Evolutionary conservation across 495 filamentous ascomycete genomes (phyloP), one percentile per base, ranked within the genome.

Genomic region (Alectoria sarmentosa): DNA sequence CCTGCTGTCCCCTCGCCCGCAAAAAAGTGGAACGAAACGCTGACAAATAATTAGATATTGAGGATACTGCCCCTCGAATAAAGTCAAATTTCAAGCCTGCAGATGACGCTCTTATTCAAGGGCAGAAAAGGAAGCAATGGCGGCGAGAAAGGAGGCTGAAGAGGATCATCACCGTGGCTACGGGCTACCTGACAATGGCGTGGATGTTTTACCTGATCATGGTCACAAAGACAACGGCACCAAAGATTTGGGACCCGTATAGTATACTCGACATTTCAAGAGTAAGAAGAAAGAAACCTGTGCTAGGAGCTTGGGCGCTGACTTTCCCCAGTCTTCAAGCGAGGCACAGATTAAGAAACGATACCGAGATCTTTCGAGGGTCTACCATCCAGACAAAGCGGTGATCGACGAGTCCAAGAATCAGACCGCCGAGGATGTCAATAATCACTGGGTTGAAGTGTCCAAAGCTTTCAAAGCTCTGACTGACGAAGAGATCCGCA

Each of bases 381-480:
- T 89, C 64, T 89, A 83, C 75, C 94, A 98, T 75, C 94, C 94
- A 42, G 94, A 98, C 79, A 98, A 98, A 76, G 85, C 87, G 62
- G 83, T 82, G 69, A 87, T 86, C 7, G 90, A 97, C 69, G 82
- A 89, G 37, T 77, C 85, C 65, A 91, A 88, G 75, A 98, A 98
- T 75, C 86, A 96, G 76, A 98, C 94, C 23, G 73, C 89, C 37
- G 92, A 98, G 64, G 79, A 76, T 57, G 82, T 98, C 62, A 98
- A 92, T 72, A 83, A 91, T 48, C 82, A 87, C 69, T 98, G 91
- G 78, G 92, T 96, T 42, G 92, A 98, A 69, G 79, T 98, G 65
- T 90, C 90, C 58, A 98, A 98, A 79, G 94, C 94, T 8, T 97
- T 96, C 81, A 97, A 98, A 76, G 87, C 95, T 11, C 80, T 98